Evolutionary conservation across 768 basidiomycete species (phyloP), one percentile per base, ranked within the genome.

Genomic region (Psilocybe cyanescens): DNA sequence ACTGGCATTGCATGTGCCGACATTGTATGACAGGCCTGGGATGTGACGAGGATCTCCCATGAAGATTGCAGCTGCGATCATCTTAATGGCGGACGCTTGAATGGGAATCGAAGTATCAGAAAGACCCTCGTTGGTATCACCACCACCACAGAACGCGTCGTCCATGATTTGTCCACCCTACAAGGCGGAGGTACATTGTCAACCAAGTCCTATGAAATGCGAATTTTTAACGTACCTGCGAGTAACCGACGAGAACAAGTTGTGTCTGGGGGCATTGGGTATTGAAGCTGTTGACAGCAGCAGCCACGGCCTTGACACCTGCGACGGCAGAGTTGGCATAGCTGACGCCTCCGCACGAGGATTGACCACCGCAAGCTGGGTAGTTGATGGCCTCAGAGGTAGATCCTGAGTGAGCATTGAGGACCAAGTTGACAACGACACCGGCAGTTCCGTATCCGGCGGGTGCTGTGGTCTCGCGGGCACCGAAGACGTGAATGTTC

Each of bases 131-230:
- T 74, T 72, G 41, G 65, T 66, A 57, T 75, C 74, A 2, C 74
- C 74, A 47, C 74, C 74, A 51, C 74, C 74, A 44, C 74, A 75
- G 59, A 68, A 75, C 2, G 72, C 74, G 55, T 74, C 71, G 57
- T 74, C 74, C 63, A 74, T 68, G 59, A 73, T 75, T 66, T 74
- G 74, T 61, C 74, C 74, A 59, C 74, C 74, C 74, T 74, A 50
- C 30, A 17, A 47, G 5, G 29, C 17, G n/a, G 29, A 49, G 37
- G 17, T 44, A 29, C 19, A 16, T n/a, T 17, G 7, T 8, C 6
- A n/a, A 24, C 17, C 2, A 37, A 28, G 29, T 16, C 5, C 9
- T 14, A 8, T 14, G 1, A 55, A 60, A 24, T 24, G 24, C 24
- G 24, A 1, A 24, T 24, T 24, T 24, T 24, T 1, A 24, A 24